Conservation (phyloP, 306 rosid genomes). For the Lotus japonicus region DNA sequence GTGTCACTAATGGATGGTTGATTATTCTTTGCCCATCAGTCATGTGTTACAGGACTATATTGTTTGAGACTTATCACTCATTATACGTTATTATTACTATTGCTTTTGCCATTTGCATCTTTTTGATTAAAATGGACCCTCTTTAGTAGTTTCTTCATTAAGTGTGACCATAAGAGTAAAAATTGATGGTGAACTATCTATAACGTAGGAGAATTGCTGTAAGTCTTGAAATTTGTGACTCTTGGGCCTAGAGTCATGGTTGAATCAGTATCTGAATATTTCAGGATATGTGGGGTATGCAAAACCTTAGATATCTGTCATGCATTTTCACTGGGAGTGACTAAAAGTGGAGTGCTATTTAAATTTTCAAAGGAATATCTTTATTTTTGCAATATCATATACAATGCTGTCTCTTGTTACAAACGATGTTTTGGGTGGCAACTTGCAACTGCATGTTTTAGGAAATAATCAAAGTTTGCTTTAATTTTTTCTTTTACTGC, state of each 20-base stretch:
- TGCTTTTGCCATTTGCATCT: too few species aligned
- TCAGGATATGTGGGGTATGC: not conserved
- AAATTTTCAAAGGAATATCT: too few species aligned
- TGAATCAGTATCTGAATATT: not conserved
- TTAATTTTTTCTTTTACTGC: too few species aligned
- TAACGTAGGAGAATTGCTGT: too few species aligned
- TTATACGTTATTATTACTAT: not conserved
- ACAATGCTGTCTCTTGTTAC: too few species aligned
- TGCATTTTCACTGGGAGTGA: not conserved
- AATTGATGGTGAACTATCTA: too few species aligned
- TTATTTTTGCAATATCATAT: too few species aligned
- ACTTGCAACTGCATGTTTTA: not conserved
- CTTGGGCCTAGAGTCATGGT: not conserved
- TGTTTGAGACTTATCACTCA: not conserved
- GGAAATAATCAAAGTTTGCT: too few species aligned
- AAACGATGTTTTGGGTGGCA: too few species aligned
- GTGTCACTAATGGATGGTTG: constrained; percentile 3
- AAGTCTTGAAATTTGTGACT: too few species aligned
- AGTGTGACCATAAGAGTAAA: too few species aligned
- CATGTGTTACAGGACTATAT: not conserved
- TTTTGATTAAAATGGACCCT: not conserved
- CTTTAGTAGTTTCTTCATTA: too few species aligned
- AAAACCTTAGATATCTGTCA: not conserved
- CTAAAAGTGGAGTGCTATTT: not conserved
- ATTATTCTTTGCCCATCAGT: not conserved